phyloP scores from a whole-genome alignment of 495 filamentous ascomycete species.

The Aspergillus heteromorphus region DNA sequence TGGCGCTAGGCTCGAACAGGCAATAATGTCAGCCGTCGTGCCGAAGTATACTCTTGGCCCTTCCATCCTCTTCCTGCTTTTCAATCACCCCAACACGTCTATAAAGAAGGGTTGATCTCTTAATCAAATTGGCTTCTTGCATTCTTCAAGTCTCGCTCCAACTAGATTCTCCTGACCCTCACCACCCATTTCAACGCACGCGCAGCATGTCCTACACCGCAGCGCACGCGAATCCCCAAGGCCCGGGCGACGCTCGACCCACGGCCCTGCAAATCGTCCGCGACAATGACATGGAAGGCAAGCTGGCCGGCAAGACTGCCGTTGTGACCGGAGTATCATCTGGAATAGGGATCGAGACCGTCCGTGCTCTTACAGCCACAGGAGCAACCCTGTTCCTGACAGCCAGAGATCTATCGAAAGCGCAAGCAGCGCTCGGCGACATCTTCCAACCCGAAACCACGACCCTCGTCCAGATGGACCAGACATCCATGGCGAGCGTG shows the following conservation, averaged over 20 bases:
- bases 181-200: too few relatives aligned
- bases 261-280: slow-evolving; percentile 48
- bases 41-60: too few relatives aligned
- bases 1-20: background rate
- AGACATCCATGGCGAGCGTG: slow-evolving; percentile 36
- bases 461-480: slow-evolving; percentile 37
- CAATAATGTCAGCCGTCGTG: background rate
- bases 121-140: too few relatives aligned
- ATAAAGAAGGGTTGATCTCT: too few relatives aligned
- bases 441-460: slow-evolving; percentile 23
- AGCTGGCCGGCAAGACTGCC: slow-evolving; percentile 37
- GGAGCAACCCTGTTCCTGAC: slow-evolving; percentile 44
- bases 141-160: too few relatives aligned
- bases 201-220: slow-evolving; percentile 35
- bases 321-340: slow-evolving; percentile 45
- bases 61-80: background rate
- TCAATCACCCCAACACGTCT: background rate
- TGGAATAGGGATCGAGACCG: slow-evolving; percentile 49
- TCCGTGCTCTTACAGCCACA: slow-evolving; percentile 38
- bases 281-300: slow-evolving; percentile 39
- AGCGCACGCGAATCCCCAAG: slow-evolving; percentile 30
- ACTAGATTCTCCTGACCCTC: too few relatives aligned
- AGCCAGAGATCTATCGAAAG: slow-evolving; percentile 35
- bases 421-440: slow-evolving; percentile 20
- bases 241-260: slow-evolving; percentile 46